phyloP scores from a whole-genome alignment of 768 basidiomycete genomes.

The Boletus sp. region DNA sequence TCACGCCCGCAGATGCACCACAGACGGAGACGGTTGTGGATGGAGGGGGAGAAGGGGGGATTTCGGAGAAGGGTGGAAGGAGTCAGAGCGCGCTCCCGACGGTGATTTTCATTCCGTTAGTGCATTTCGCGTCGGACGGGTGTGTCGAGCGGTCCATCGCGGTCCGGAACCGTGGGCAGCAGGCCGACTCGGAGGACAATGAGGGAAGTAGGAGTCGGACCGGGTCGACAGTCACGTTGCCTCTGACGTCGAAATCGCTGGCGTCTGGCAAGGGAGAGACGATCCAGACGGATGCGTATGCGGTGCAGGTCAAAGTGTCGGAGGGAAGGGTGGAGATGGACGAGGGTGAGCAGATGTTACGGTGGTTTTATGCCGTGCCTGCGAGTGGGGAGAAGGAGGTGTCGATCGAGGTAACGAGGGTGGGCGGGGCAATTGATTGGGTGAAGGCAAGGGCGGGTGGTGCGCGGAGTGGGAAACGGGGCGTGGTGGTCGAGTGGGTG shows the following conservation, averaged over 20 bases:
- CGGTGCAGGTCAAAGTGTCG: constrained; percentile 43
- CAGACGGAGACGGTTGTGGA: neutral
- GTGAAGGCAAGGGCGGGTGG: neutral
- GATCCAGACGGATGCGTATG: constrained; percentile 31
- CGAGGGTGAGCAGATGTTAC: constrained; percentile 49
- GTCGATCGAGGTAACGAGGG: constrained; percentile 42
- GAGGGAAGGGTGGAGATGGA: constrained; percentile 48
- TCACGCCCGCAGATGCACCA: constrained; percentile 55
- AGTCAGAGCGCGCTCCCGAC: constrained; percentile 52
- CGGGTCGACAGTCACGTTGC: constrained; percentile 18
- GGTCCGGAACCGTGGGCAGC: neutral
- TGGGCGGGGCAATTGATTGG: constrained; percentile 40
- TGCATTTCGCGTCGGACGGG: constrained; percentile 71
- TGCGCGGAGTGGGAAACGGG: neutral
- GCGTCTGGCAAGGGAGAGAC: neutral
- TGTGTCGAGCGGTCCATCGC: constrained; percentile 25
- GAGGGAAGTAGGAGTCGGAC: neutral
- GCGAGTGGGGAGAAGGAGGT: constrained; percentile 27
- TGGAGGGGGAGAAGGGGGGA: neutral
- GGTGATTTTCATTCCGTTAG: constrained; percentile 87
- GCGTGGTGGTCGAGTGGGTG: constrained; percentile 3
- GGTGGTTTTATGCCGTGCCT: constrained; percentile 48
- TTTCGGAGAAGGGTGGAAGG: constrained; percentile 13
- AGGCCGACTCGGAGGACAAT: neutral
- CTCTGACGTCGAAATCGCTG: constrained; percentile 2